These are phyloP conservation scores for Ustilago shanxiensis DNA, from an alignment of 1,284 basidiomycete genomes.

Conservation along the genomic window DNA sequence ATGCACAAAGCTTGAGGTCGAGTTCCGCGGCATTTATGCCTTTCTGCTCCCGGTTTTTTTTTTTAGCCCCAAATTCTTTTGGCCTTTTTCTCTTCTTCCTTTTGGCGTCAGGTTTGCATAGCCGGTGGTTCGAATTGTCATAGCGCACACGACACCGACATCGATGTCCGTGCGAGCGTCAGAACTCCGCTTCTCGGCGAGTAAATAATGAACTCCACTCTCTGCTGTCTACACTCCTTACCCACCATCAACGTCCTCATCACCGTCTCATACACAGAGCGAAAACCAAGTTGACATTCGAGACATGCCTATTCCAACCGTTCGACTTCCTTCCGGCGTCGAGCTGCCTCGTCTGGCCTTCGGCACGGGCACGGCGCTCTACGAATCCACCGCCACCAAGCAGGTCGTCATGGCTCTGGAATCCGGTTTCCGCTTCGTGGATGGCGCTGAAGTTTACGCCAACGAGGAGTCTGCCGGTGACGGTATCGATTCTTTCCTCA, in stretches of 20 bases:
- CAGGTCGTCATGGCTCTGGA: constrained; percentile 49
- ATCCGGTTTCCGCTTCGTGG: constrained; percentile 50
- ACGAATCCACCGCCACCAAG: constrained; percentile 25
- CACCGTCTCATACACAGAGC: no score
- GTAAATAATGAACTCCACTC: background rate
- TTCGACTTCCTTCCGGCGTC: constrained; percentile 39
- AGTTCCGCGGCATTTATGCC: background rate
- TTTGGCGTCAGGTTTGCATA: constrained; percentile 2
- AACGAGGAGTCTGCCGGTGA: constrained; percentile 49
- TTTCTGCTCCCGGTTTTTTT: background rate
- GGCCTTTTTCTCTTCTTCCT: no score
- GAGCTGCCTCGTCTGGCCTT: constrained; percentile 54
- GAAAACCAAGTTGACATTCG: no score
- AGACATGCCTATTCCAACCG: constrained; percentile 45
- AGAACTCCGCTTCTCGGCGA: background rate
- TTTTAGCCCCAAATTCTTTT: background rate
- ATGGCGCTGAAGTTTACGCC: constrained; percentile 51
- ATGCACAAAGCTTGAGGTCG: background rate
- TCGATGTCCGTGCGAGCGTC: constrained; percentile 4
- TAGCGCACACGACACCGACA: background rate
- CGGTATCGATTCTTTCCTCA: constrained; percentile 39
- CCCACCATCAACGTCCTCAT: background rate
- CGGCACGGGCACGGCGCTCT: constrained; percentile 54
- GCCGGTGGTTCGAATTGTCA: background rate
- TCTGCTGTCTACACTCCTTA: background rate